Percentiles rank a stretch among this genome's conserved stretches.
phyloP scores from a whole-genome alignment of 306 rosid species.

The Fagus sylvatica region DNA sequence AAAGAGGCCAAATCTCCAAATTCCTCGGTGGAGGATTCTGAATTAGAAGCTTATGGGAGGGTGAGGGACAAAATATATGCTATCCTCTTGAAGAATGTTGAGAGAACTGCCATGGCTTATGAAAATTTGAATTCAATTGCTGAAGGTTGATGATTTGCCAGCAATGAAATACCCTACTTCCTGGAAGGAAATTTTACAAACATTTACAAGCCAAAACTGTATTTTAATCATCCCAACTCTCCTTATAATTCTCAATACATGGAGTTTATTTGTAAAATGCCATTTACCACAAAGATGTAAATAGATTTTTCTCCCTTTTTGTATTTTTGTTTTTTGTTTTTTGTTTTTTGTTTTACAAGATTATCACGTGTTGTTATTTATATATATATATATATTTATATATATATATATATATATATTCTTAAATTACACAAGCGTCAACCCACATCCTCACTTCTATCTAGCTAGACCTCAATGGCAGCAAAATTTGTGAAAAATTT shows the following conservation, averaged over 20 bases:
- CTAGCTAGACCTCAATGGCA: too few species aligned
- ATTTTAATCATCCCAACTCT: not conserved
- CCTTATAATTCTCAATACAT: not conserved
- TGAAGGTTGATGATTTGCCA: not conserved
- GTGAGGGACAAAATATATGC: slow-evolving; percentile 40
- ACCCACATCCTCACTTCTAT: too few species aligned
- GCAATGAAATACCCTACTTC: not conserved
- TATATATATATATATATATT: too few species aligned
- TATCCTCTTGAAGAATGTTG: slow-evolving; percentile 38
- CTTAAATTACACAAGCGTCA: too few species aligned
- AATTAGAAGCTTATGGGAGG: slow-evolving; percentile 32
- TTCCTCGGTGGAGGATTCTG: slow-evolving; percentile 14
- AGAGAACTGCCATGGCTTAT: slow-evolving; percentile 35
- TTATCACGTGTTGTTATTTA: too few species aligned
- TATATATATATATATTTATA: too few species aligned
- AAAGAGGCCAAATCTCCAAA: not conserved
- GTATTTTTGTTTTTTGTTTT: not conserved
- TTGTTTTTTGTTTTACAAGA: not conserved
- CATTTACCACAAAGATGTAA: not conserved
- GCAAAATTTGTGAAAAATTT: too few species aligned
- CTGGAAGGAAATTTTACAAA: not conserved
- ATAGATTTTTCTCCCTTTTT: not conserved
- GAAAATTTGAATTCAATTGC: slow-evolving; percentile 22
- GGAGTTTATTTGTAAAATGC: not conserved
- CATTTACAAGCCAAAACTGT: not conserved